Conservation (phyloP, 768 basidiomycete species). For the Amanita polypyramis region DNA sequence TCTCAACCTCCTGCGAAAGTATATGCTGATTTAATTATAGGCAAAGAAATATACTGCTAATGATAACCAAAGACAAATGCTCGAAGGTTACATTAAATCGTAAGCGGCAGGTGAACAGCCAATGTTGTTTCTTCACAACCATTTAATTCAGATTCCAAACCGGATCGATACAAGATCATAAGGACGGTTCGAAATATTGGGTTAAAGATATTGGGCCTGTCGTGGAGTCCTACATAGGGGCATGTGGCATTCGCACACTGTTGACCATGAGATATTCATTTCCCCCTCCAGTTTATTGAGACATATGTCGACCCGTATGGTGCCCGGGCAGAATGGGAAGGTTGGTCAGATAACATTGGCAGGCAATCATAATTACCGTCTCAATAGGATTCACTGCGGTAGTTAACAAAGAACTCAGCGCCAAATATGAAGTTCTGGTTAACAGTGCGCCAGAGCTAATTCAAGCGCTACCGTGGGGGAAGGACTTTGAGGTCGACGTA, state of each 20-base stretch:
- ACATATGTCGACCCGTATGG: slow-evolving; percentile 87
- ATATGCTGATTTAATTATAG: slow-evolving; percentile 21
- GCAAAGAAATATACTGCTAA: slow-evolving; percentile 69
- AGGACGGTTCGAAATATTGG: slow-evolving; percentile 69
- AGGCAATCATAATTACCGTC: slow-evolving; percentile 6
- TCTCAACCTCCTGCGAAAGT: background rate
- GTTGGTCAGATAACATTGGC: slow-evolving; percentile 20
- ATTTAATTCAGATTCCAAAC: slow-evolving; percentile 48
- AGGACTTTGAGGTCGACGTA: slow-evolving; percentile 51
- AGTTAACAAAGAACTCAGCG: slow-evolving; percentile 75
- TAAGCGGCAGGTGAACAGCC: slow-evolving; percentile 19
- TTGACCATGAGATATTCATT: background rate
- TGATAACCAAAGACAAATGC: slow-evolving; percentile 61
- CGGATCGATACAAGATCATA: slow-evolving; percentile 73
- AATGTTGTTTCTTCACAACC: background rate
- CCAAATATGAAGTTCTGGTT: slow-evolving; percentile 73
- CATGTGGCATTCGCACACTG: slow-evolving; percentile 15
- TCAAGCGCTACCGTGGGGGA: slow-evolving; percentile 77
- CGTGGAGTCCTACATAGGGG: slow-evolving; percentile 81
- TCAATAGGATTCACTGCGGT: slow-evolving; percentile 75
- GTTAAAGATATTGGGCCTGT: slow-evolving; percentile 82
- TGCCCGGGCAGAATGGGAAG: slow-evolving; percentile 91
- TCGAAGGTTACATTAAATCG: slow-evolving; percentile 74
- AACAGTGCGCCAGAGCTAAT: slow-evolving; percentile 69
- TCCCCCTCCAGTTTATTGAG: slow-evolving; percentile 49